phyloP scores from a whole-genome alignment of 2,329 filamentous ascomycete species.

The Colletotrichum lini region DNA sequence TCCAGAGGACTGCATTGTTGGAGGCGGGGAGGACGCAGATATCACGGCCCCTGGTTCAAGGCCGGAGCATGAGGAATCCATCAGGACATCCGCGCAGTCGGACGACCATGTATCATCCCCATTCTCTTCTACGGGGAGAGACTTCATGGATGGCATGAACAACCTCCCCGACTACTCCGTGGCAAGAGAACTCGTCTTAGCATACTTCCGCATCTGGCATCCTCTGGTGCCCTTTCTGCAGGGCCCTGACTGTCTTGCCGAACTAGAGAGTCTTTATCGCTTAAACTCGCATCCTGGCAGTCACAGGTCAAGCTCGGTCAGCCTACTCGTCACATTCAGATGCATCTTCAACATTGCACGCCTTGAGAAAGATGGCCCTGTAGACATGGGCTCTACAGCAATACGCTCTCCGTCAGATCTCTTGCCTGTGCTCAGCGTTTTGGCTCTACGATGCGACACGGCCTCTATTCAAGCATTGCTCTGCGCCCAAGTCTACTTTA shows the following conservation, averaged over 20 bases:
- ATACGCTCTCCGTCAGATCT: constrained; percentile 44
- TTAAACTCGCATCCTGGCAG: neutral
- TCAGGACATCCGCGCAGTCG: neutral
- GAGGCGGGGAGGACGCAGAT: constrained; percentile 4
- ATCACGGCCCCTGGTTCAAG: neutral
- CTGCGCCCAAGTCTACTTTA: constrained; percentile 63
- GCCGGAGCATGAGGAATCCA: neutral
- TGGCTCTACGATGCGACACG: constrained; percentile 60
- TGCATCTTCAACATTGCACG: constrained; percentile 65
- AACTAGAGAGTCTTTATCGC: constrained; percentile 53
- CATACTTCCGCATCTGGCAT: constrained; percentile 67
- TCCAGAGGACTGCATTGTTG: constrained; percentile 40
- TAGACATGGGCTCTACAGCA: constrained; percentile 38
- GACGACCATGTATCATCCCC: neutral
- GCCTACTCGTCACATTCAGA: constrained; percentile 59
- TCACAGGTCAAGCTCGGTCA: constrained; percentile 37
- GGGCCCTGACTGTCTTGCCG: constrained; percentile 62
- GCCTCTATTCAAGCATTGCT: constrained; percentile 64
- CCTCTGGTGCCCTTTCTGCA: constrained; percentile 67
- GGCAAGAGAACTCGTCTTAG: constrained; percentile 59
- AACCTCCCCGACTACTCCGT: constrained; percentile 18
- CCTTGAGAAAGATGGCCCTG: constrained; percentile 49
- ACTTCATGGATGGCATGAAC: constrained; percentile 12
- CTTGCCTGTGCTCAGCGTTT: constrained; percentile 50
- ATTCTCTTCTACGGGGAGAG: neutral